These are phyloP conservation scores for Globisporangium cederbergense DNA, from an alignment of 352 stramenopile genomes.

Conservation along the genomic window DNA sequence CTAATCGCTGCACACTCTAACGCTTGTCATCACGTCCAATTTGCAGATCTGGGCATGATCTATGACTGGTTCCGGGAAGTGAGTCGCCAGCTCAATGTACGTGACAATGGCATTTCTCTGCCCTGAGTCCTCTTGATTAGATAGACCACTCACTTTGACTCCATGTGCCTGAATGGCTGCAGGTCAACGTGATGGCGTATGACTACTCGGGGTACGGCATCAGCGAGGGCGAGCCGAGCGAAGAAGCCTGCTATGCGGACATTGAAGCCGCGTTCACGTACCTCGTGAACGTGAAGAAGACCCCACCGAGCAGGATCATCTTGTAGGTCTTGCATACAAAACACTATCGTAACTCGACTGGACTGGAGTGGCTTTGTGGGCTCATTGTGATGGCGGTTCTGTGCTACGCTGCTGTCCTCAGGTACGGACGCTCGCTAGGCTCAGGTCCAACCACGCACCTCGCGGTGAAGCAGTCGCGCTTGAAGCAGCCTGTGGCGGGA, in stretches of 20 bases:
- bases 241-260: slow-evolving; percentile 95
- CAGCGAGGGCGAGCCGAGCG: slow-evolving; percentile 88
- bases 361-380: not conserved
- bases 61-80: slow-evolving; percentile 97
- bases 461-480: slow-evolving; percentile 88
- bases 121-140: not conserved
- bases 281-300: slow-evolving; percentile 90
- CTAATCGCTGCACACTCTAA: not conserved
- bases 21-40: not conserved
- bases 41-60: slow-evolving; percentile 94
- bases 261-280: slow-evolving; percentile 95
- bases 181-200: slow-evolving; percentile 89
- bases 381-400: slow-evolving; percentile 9
- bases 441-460: slow-evolving; percentile 96
- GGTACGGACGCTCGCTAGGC: slow-evolving; percentile 88
- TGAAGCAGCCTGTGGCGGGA: slow-evolving; percentile 90
- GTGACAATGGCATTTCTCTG: not conserved
- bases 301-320: slow-evolving; percentile 92
- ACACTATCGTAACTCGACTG: not conserved
- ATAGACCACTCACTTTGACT: not conserved
- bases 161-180: not conserved
- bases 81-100: slow-evolving; percentile 63
- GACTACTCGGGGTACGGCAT: slow-evolving; percentile 98
- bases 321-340: slow-evolving; percentile 70
- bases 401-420: slow-evolving; percentile 18